Evolutionary conservation across 345 rosid species (phyloP), one percentile per base, ranked within the genome.

Genomic region (Eucalyptus curtisii): DNA sequence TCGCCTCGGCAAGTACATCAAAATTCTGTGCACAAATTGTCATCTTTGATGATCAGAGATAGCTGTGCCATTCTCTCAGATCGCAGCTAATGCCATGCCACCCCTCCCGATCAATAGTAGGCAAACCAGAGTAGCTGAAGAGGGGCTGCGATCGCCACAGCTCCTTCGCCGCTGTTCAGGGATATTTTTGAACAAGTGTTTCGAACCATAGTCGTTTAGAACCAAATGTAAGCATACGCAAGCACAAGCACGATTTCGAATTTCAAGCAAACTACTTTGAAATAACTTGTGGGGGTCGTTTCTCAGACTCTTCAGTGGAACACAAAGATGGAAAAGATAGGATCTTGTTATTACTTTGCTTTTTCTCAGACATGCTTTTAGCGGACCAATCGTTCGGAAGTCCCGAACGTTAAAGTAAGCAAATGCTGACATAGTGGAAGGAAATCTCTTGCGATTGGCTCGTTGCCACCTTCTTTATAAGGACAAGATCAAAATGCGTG

Each of bases 341-440:
- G 47, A 37, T 76, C 40, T 76, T 40, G 5, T 76, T 20, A 11
- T 3, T 20, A 40, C 15, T 10, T 37, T 2, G 47, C 16, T 40
- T 40, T n/a, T 40, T 76, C 9, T 71, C 81, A 71, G 25, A 3
- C 44, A 3, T 33, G 81, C 81, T 71, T 55, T 55, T 71, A 3
- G 10, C 25, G 45, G 44, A 71, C 81, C 81, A 71, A 71, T 71
- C 81, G 44, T 68, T 33, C 81, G 40, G 42, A 9, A 9, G 80
- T 17, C 80, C 11, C 13, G 47, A 76, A 40, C 27, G 47, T 20
- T 20, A 37, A 4, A 19, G 8, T 37, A 19, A 37, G 5, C 7
- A 40, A 37, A 44, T 4, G n/a, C 33, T 45, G 4, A 15, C 33
- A 4, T 7, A 9, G 0, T 20, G 7, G 6, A 11, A 20, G 47